phyloP scores from a whole-genome alignment of 345 rosid species.

The Theobroma cacao region DNA sequence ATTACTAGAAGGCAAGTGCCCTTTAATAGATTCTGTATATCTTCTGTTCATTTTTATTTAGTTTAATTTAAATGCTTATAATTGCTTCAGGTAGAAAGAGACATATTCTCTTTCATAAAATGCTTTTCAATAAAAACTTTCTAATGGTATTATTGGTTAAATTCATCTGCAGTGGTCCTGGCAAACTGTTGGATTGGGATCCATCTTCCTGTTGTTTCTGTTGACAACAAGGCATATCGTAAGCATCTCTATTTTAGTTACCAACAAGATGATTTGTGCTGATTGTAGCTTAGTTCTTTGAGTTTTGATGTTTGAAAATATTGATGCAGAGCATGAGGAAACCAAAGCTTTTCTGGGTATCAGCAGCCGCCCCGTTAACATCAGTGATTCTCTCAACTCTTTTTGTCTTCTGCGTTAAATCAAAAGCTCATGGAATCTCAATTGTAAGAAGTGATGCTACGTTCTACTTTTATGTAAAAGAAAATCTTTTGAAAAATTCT shows the following conservation, averaged over 20 bases:
- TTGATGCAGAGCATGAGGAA: slow-evolving; percentile 68
- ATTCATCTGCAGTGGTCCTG: slow-evolving; percentile 82
- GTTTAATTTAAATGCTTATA: not conserved
- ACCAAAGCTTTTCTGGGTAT: slow-evolving; percentile 93
- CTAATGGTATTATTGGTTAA: not conserved
- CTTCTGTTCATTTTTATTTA: not conserved
- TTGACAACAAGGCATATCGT: slow-evolving; percentile 77
- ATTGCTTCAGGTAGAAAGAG: not conserved
- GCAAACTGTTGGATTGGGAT: slow-evolving; percentile 77
- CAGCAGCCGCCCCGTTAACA: slow-evolving; percentile 88
- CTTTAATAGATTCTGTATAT: not conserved
- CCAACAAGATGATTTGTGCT: not conserved
- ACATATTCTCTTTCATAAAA: not conserved
- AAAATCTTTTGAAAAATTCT: not conserved
- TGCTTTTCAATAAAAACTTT: not conserved
- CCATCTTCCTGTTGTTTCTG: slow-evolving; percentile 64
- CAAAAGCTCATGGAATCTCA: slow-evolving; percentile 64
- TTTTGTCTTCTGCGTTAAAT: slow-evolving; percentile 45
- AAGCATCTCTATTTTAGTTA: slow-evolving; percentile 30
- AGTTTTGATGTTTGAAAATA: not conserved
- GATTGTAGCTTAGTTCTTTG: not conserved
- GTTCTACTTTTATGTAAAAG: not conserved
- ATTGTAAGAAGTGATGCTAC: slow-evolving; percentile 44
- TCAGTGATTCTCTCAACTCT: slow-evolving; percentile 77
- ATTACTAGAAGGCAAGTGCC: not conserved